Conservation (phyloP, 1,139 yeast species). For the Geotrichum restrictum region DNA sequence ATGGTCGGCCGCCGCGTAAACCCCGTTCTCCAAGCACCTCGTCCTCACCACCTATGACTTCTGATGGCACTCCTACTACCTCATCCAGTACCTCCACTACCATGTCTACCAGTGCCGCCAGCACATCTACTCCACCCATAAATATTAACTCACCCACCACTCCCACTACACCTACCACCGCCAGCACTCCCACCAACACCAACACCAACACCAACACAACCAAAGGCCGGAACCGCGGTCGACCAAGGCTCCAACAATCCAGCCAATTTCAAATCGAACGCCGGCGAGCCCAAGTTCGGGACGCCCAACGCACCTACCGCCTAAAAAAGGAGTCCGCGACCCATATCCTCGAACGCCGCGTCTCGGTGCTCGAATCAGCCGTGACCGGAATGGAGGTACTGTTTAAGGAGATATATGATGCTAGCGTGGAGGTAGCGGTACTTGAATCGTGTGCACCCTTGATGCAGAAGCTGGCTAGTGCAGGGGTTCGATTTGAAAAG, state of each 20-base stretch:
- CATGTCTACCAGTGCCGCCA: no score
- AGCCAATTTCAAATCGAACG: constrained; percentile 21
- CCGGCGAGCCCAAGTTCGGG: constrained; percentile 23
- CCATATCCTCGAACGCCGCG: constrained; percentile 17
- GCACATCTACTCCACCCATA: no score
- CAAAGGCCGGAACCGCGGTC: constrained; percentile 20
- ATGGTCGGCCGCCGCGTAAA: no score
- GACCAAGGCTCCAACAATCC: constrained; percentile 20
- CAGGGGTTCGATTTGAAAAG: constrained; percentile 18
- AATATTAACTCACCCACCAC: no score
- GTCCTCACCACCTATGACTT: no score
- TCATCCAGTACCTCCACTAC: no score
- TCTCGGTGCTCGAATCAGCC: constrained; percentile 9
- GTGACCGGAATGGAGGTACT: constrained; percentile 14
- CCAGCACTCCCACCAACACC: no score
- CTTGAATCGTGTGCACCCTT: constrained; percentile 16
- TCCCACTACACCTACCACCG: no score
- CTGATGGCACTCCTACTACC: no score
- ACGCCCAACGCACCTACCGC: constrained; percentile 22
- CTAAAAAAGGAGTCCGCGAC: constrained; percentile 21
- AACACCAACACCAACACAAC: background rate
- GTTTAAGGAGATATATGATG: constrained; percentile 19
- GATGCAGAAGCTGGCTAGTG: constrained; percentile 17
- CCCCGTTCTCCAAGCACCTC: no score
- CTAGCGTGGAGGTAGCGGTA: constrained; percentile 22